Conservation (phyloP, 306 rosid species). For the Vigna radiata region DNA sequence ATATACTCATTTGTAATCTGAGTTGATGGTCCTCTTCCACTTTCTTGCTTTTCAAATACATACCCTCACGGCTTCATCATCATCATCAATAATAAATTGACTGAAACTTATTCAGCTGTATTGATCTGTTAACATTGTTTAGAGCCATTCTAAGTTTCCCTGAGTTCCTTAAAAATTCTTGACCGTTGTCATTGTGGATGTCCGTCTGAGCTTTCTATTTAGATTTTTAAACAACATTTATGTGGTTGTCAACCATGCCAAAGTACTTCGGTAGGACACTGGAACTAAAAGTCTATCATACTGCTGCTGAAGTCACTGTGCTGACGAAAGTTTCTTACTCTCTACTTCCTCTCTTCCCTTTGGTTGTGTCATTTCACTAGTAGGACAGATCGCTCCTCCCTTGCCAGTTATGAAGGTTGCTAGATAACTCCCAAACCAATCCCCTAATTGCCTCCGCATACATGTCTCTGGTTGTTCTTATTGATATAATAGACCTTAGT, state of each 20-base stretch:
- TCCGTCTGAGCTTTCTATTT: slow-evolving; percentile 31
- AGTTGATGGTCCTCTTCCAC: neutral
- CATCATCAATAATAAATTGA: neutral
- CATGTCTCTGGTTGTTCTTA: neutral
- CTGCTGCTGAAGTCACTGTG: neutral
- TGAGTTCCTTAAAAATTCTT: slow-evolving; percentile 18
- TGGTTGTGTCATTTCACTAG: slow-evolving; percentile 1
- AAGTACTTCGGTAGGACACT: slow-evolving; percentile 13
- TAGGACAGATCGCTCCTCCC: neutral
- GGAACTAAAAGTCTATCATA: neutral
- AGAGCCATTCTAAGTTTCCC: slow-evolving; percentile 11
- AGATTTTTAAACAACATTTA: neutral
- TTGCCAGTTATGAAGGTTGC: no score
- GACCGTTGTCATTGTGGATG: slow-evolving; percentile 11
- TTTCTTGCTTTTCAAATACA: neutral
- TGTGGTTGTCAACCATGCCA: slow-evolving; percentile 8
- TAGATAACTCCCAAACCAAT: no score
- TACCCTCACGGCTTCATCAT: neutral
- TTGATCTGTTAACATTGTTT: slow-evolving; percentile 11
- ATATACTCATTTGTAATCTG: neutral
- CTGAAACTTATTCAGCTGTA: slow-evolving; percentile 7
- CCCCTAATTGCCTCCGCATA: no score
- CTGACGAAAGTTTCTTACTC: neutral
- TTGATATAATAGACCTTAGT: neutral
- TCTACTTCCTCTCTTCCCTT: neutral